These are phyloP conservation scores for Xylaria castorea DNA, from an alignment of 495 filamentous ascomycete genomes.

Conservation along the genomic window DNA sequence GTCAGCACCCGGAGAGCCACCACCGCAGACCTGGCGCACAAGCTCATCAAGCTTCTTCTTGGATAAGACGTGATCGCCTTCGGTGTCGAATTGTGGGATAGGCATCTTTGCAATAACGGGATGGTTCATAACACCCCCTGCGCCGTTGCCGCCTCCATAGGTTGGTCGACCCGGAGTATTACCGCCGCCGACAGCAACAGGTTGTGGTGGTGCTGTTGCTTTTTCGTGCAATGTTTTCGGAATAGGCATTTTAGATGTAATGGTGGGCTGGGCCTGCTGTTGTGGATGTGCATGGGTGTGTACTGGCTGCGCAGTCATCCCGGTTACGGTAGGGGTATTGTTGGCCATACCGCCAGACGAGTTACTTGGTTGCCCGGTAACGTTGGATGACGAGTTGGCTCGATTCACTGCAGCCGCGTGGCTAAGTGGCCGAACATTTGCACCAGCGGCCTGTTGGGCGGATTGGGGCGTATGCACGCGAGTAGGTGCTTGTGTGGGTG, in stretches of 20 bases:
- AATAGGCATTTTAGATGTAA: slow-evolving; percentile 72
- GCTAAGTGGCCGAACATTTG: slow-evolving; percentile 51
- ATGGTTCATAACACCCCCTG: slow-evolving; percentile 80
- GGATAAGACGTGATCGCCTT: slow-evolving; percentile 85
- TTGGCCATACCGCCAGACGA: slow-evolving; percentile 43
- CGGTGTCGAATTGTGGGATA: slow-evolving; percentile 81
- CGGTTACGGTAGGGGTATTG: slow-evolving; percentile 11
- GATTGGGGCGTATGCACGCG: slow-evolving; percentile 56
- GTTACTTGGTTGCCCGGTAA: slow-evolving; percentile 42
- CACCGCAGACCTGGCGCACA: slow-evolving; percentile 89
- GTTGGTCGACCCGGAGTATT: slow-evolving; percentile 73
- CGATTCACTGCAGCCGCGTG: slow-evolving; percentile 53
- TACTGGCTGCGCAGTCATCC: slow-evolving; percentile 46
- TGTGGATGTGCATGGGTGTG: slow-evolving; percentile 65
- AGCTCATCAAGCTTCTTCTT: slow-evolving; percentile 97
- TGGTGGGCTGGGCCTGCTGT: slow-evolving; percentile 41
- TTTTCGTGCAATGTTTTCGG: slow-evolving; percentile 74
- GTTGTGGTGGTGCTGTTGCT: slow-evolving; percentile 66
- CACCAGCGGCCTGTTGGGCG: slow-evolving; percentile 51
- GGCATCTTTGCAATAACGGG: slow-evolving; percentile 84
- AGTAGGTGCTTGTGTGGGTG: slow-evolving; percentile 51
- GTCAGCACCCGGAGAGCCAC: slow-evolving; percentile 70
- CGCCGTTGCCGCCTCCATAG: slow-evolving; percentile 72
- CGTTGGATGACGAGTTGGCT: slow-evolving; percentile 48
- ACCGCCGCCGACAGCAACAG: slow-evolving; percentile 66